Percentiles rank a stretch among this genome's conserved stretches.
Evolutionary conservation across 2,329 filamentous ascomycete species (phyloP).

Genomic region (Fusarium sp.): DNA sequence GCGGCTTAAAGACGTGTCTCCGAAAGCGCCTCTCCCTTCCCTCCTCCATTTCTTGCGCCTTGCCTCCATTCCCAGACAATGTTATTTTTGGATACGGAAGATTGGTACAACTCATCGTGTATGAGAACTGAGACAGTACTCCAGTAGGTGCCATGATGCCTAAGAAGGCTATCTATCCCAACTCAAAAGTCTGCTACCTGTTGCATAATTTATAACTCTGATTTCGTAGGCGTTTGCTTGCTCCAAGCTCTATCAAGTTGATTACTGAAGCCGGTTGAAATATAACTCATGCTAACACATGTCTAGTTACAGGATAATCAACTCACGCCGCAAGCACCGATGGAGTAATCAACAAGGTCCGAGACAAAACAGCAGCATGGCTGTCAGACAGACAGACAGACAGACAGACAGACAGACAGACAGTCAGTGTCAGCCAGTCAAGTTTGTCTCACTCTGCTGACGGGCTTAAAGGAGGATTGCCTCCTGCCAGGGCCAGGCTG

Average conservation of each 20-base stretch:
- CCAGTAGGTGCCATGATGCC: too few relatives aligned
- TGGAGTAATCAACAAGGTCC: neutral
- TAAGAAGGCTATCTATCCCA: too few relatives aligned
- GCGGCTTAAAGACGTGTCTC: neutral
- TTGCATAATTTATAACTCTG: too few relatives aligned
- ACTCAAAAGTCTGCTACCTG: too few relatives aligned
- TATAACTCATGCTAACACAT: neutral
- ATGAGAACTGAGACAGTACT: too few relatives aligned
- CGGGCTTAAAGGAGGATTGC: conserved; percentile 23
- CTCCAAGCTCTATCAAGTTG: too few relatives aligned
- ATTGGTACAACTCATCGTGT: too few relatives aligned
- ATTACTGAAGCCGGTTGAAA: too few relatives aligned
- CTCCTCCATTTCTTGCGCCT: conserved; percentile 11
- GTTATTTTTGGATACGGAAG: too few relatives aligned
- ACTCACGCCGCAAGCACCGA: neutral
- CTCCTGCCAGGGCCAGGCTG: conserved; percentile 10
- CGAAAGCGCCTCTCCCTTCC: neutral
- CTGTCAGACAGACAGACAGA: neutral
- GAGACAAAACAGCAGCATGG: conserved; percentile 9
- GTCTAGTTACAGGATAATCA: neutral
- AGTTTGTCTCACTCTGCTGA: conserved; percentile 8
- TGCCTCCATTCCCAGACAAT: conserved; percentile 13
- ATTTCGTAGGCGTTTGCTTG: too few relatives aligned
- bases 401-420: too few relatives aligned
- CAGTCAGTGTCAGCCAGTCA: conserved; percentile 1